A percentile compares a stretch with the other conserved stretches of the same genome.
phyloP scores from a whole-genome alignment of 805 yeast species.

The Alloascoidea hylecoeti region DNA sequence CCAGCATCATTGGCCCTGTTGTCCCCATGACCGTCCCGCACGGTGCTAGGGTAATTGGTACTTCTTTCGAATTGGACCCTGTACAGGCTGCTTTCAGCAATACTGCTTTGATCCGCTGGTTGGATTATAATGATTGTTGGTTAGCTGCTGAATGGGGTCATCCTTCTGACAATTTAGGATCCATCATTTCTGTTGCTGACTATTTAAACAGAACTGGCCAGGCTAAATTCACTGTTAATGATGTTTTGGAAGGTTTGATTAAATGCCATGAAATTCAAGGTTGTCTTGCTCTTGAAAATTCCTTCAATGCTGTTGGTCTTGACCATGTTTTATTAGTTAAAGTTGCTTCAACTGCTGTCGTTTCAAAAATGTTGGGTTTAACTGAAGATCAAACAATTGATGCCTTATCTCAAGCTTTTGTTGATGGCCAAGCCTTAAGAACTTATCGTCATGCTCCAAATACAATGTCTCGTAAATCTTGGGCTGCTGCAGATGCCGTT shows the following conservation, averaged over 20 bases:
- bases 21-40: slow-evolving; percentile 45
- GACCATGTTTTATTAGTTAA: slow-evolving; percentile 48
- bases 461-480: slow-evolving; percentile 47
- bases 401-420: slow-evolving; percentile 46
- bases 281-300: slow-evolving; percentile 40
- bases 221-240: slow-evolving; percentile 28
- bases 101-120: slow-evolving; percentile 45
- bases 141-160: slow-evolving; percentile 62
- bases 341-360: slow-evolving; percentile 48
- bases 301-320: slow-evolving; percentile 42
- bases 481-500: slow-evolving; percentile 59
- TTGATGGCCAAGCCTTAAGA: slow-evolving; percentile 43
- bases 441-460: slow-evolving; percentile 54
- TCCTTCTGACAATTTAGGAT: slow-evolving; percentile 48
- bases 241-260: slow-evolving; percentile 41
- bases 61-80: slow-evolving; percentile 35
- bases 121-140: slow-evolving; percentile 54
- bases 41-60: slow-evolving; percentile 42
- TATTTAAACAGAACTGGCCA: slow-evolving; percentile 33
- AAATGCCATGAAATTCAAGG: slow-evolving; percentile 57
- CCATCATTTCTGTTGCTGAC: slow-evolving; percentile 44
- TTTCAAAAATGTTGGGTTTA: slow-evolving; percentile 37
- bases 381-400: slow-evolving; percentile 34
- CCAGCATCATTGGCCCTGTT: slow-evolving; percentile 35
- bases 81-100: slow-evolving; percentile 43